Evolutionary conservation across 1,284 basidiomycete genomes (phyloP).

Genomic region (Trichosporon asahii): DNA sequence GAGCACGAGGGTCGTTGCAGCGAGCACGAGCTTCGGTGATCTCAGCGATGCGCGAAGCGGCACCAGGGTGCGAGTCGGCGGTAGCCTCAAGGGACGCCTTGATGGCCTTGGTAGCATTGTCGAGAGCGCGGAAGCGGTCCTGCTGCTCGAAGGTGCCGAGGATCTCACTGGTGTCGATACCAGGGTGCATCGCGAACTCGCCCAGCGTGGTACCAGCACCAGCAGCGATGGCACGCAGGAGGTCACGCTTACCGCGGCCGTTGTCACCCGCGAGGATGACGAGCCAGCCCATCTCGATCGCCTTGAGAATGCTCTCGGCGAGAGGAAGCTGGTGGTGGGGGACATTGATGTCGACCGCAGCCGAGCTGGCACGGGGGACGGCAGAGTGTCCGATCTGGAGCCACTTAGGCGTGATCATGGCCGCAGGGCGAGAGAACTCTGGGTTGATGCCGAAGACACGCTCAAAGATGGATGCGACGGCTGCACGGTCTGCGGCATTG

Average conservation of each 20-base stretch:
- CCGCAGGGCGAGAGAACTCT: constrained; percentile 53
- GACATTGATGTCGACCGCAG: constrained; percentile 56
- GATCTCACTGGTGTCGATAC: constrained; percentile 91
- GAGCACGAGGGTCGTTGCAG: constrained; percentile 24
- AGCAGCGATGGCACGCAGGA: constrained; percentile 70
- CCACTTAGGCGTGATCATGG: constrained; percentile 58
- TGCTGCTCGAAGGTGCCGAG: constrained; percentile 95
- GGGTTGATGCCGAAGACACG: constrained; percentile 58
- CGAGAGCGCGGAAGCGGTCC: constrained; percentile 51
- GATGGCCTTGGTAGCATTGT: constrained; percentile 21
- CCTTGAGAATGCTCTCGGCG: constrained; percentile 72
- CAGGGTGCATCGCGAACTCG: constrained; percentile 77
- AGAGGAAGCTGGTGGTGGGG: constrained; percentile 65
- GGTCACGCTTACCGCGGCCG: constrained; percentile 73
- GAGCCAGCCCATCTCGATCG: constrained; percentile 77
- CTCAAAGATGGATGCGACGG: constrained; percentile 64
- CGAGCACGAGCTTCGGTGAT: constrained; percentile 21
- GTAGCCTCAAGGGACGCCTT: constrained; percentile 24
- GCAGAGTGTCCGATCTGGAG: constrained; percentile 71
- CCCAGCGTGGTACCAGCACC: constrained; percentile 66
- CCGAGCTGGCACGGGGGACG: constrained; percentile 52
- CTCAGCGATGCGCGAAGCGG: constrained; percentile 19
- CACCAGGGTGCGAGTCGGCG: constrained; percentile 24
- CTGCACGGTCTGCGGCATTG: constrained; percentile 62
- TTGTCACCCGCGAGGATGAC: constrained; percentile 78